phyloP scores from a whole-genome alignment of 2,329 filamentous ascomycete species.

The Colletotrichum euphorbiae region DNA sequence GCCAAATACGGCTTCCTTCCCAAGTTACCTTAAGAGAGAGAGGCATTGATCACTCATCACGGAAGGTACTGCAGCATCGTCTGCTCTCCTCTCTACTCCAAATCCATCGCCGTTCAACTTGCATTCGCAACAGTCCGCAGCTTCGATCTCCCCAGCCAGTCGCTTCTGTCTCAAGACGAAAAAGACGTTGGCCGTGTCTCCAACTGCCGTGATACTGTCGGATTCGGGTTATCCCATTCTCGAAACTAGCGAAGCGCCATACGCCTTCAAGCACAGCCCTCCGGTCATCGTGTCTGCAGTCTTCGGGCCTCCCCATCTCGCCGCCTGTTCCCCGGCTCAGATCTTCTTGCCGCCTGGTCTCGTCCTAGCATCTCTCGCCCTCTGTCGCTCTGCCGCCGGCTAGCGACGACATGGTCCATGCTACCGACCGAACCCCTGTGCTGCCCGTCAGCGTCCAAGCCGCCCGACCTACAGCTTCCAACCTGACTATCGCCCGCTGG shows the following conservation, averaged over 20 bases:
- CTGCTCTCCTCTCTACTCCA: not conserved
- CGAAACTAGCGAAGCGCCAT: constrained; percentile 32
- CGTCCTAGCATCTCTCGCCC: not conserved
- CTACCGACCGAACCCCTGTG: not conserved
- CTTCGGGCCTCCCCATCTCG: constrained; percentile 31
- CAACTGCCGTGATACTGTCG: constrained; percentile 2
- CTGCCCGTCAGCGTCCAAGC: constrained; percentile 23
- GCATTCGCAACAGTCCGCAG: not conserved
- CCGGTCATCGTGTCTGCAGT: constrained; percentile 29
- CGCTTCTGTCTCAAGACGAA: not conserved
- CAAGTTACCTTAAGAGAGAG: not conserved
- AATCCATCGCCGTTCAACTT: not conserved
- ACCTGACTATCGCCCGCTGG: constrained; percentile 16
- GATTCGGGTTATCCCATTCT: constrained; percentile 2
- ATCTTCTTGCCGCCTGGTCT: constrained; percentile 2
- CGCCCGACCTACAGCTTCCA: constrained; percentile 22
- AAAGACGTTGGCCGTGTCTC: not conserved
- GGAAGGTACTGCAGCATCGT: not conserved
- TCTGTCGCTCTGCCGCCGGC: not conserved
- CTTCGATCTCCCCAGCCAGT: not conserved
- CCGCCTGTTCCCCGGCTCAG: not conserved
- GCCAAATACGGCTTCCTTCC: too few species aligned
- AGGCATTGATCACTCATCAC: not conserved
- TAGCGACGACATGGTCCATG: constrained; percentile 1
- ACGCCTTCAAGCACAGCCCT: constrained; percentile 25